A percentile compares a stretch with the other conserved stretches of the same genome.
phyloP scores from a whole-genome alignment of 2,329 filamentous ascomycete genomes.

The Aspergillus latus region DNA sequence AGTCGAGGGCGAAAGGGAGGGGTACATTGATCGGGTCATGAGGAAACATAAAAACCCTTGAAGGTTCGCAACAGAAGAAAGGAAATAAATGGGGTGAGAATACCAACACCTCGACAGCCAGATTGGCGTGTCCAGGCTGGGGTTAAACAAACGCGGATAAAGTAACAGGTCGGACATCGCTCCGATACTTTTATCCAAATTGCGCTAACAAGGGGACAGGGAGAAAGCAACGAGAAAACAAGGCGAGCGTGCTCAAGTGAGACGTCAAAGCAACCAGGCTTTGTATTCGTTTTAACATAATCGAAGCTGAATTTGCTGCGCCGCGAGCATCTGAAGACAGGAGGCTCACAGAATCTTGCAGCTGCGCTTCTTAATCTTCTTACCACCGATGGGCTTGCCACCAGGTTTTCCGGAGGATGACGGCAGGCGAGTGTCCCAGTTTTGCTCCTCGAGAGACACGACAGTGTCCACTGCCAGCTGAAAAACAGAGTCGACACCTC shows the following conservation, averaged over 20 bases:
- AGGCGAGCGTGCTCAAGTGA: background rate
- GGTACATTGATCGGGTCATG: conserved; percentile 7
- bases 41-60: background rate
- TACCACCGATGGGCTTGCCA: conserved; percentile 34
- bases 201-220: conserved; percentile 11
- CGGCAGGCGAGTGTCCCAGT: conserved; percentile 33
- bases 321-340: conserved; percentile 15
- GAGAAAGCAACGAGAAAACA: conserved; percentile 12
- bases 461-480: conserved; percentile 86
- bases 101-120: background rate
- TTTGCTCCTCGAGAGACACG: conserved; percentile 74
- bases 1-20: conserved; percentile 10
- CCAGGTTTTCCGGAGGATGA: conserved; percentile 1
- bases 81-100: background rate
- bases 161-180: background rate
- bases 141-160: background rate
- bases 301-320: conserved; percentile 8
- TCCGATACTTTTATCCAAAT: conserved; percentile 1
- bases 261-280: conserved; percentile 39
- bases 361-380: conserved; percentile 80
- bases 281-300: conserved; percentile 21
- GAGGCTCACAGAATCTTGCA: conserved; percentile 70
- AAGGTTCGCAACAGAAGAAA: background rate
- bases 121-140: background rate
- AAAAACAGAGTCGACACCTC: conserved; percentile 94